A percentile compares a stretch with the other conserved stretches of the same genome.
phyloP scores from a whole-genome alignment of 169 alveolate genomes.

The Plasmodium relictum region DNA sequence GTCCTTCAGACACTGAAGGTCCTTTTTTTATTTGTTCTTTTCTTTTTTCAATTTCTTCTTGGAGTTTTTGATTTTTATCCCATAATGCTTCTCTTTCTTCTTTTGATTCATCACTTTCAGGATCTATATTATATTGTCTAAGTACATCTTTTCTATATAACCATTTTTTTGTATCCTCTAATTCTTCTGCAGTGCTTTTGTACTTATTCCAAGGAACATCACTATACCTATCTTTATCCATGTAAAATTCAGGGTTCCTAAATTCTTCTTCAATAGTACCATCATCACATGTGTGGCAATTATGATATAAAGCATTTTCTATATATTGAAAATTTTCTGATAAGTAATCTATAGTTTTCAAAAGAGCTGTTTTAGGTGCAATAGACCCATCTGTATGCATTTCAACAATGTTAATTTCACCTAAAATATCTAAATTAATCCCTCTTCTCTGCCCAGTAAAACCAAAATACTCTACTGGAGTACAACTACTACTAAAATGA shows the following conservation, averaged over 20 bases:
- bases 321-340: constrained; percentile 81
- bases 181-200: constrained; percentile 82
- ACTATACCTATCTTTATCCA: constrained; percentile 84
- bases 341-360: constrained; percentile 84
- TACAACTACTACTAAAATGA: constrained; percentile 86
- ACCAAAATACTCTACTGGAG: constrained; percentile 88
- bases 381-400: constrained; percentile 91
- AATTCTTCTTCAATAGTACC: constrained; percentile 83
- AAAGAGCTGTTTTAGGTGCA: constrained; percentile 88
- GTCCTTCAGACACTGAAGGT: constrained; percentile 68
- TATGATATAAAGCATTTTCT: constrained; percentile 83
- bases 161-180: constrained; percentile 82
- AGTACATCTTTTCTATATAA: constrained; percentile 87
- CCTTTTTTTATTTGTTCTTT: constrained; percentile 75
- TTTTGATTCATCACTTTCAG: constrained; percentile 86
- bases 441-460: constrained; percentile 90
- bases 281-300: constrained; percentile 84
- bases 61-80: constrained; percentile 69
- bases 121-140: constrained; percentile 89
- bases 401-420: constrained; percentile 90
- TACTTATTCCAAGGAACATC: constrained; percentile 92
- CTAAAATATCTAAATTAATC: constrained; percentile 84
- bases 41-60: constrained; percentile 64
- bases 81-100: constrained; percentile 79
- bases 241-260: constrained; percentile 85